phyloP scores from a whole-genome alignment of 2,329 filamentous ascomycete species.

The Aspergillus terreus region DNA sequence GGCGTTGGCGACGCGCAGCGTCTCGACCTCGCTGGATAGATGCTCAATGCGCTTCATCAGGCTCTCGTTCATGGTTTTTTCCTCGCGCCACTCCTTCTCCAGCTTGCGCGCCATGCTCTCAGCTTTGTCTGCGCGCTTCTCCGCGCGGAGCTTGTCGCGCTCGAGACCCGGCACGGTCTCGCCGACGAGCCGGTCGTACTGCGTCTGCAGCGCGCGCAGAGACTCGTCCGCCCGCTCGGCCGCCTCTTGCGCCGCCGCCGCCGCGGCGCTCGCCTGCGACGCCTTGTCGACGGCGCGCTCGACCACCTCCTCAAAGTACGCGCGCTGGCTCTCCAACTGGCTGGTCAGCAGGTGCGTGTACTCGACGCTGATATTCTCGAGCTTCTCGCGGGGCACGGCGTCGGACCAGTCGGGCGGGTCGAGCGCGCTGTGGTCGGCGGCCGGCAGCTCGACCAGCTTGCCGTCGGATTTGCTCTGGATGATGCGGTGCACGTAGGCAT shows the following conservation, averaged over 20 bases:
- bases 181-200: constrained; percentile 51
- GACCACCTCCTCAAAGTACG: constrained; percentile 92
- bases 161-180: constrained; percentile 67
- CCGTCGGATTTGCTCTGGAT: constrained; percentile 92
- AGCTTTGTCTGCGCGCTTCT: constrained; percentile 66
- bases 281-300: constrained; percentile 88
- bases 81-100: constrained; percentile 74
- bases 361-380: constrained; percentile 80
- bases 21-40: constrained; percentile 56
- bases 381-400: constrained; percentile 54
- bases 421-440: constrained; percentile 45
- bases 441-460: constrained; percentile 86
- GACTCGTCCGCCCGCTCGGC: constrained; percentile 61
- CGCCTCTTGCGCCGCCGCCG: constrained; percentile 51
- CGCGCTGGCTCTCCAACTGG: constrained; percentile 86
- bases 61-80: constrained; percentile 78
- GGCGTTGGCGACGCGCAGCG: constrained; percentile 58
- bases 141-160: constrained; percentile 66
- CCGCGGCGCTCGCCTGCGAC: constrained; percentile 62
- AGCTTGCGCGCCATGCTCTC: constrained; percentile 72
- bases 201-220: constrained; percentile 53
- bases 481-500: constrained; percentile 92
- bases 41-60: constrained; percentile 75
- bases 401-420: constrained; percentile 43
- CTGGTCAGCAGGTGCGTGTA: constrained; percentile 91